Conservation (phyloP, 805 yeast genomes). For the Metschnikowia lachancei region DNA sequence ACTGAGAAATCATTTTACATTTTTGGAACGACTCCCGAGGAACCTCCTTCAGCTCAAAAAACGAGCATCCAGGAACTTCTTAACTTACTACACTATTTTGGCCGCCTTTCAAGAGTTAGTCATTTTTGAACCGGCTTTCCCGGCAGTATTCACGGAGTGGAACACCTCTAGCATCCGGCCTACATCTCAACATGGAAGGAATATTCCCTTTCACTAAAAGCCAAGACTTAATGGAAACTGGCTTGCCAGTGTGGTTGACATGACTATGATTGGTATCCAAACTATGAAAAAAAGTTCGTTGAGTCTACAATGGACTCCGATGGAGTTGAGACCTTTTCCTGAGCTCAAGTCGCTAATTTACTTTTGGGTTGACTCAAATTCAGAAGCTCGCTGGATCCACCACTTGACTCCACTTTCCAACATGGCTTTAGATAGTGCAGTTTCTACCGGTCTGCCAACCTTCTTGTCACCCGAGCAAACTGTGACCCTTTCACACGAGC, state of each 20-base stretch:
- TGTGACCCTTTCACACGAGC: constrained; percentile 77
- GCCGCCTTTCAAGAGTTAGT: constrained; percentile 36
- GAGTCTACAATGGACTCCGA: constrained; percentile 58
- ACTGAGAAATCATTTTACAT: too few species aligned
- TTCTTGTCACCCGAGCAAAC: too few species aligned
- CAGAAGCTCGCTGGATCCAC: constrained; percentile 55
- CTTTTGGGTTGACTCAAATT: constrained; percentile 58
- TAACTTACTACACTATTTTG: constrained; percentile 26
- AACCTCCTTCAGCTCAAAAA: too few species aligned
- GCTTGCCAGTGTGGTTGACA: constrained; percentile 56
- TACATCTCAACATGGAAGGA: constrained; percentile 37
- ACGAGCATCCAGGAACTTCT: constrained; percentile 27
- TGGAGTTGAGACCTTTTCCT: constrained; percentile 46
- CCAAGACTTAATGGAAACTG: constrained; percentile 37
- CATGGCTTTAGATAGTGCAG: constrained; percentile 80
- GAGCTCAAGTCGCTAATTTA: constrained; percentile 46
- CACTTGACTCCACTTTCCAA: constrained; percentile 51
- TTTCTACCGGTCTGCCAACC: constrained; percentile 72
- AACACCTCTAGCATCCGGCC: constrained; percentile 29
- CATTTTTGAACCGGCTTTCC: constrained; percentile 37
- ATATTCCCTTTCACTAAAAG: constrained; percentile 48
- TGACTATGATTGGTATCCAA: constrained; percentile 28
- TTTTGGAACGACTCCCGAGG: too few species aligned
- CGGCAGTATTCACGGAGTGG: constrained; percentile 33
- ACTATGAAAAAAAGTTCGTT: constrained; percentile 46